phyloP scores from a whole-genome alignment of 2,329 filamentous ascomycete genomes.

The Arthrobotrys pseudoclavata region DNA sequence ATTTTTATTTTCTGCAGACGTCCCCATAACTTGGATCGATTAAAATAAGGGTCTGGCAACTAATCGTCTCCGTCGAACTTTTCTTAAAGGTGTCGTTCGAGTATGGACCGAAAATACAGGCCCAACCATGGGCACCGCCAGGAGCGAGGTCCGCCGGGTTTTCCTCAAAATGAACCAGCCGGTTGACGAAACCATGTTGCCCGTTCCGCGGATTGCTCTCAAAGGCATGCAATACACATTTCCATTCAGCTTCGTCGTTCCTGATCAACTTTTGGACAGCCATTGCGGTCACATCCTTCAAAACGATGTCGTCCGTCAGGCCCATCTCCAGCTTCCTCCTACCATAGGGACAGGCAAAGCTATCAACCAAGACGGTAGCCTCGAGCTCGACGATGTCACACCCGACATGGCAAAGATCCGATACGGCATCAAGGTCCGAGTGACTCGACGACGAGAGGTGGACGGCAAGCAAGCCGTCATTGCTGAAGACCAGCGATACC shows the following conservation, averaged over 20 bases:
- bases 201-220: slow-evolving; percentile 71
- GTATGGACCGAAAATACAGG: slow-evolving; percentile 63
- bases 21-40: slow-evolving; percentile 19
- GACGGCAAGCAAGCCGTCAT: slow-evolving; percentile 67
- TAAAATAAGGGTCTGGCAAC: slow-evolving; percentile 17
- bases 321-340: slow-evolving; percentile 74
- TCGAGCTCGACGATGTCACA: slow-evolving; percentile 73
- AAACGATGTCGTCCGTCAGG: slow-evolving; percentile 70
- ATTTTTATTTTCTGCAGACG: slow-evolving; percentile 13
- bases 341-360: slow-evolving; percentile 73
- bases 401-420: slow-evolving; percentile 75
- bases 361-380: slow-evolving; percentile 68
- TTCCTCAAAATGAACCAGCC: slow-evolving; percentile 76
- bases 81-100: slow-evolving; percentile 61
- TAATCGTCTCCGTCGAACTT: slow-evolving; percentile 19
- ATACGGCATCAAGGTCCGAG: slow-evolving; percentile 71
- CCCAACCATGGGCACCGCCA: slow-evolving; percentile 59
- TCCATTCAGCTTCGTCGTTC: slow-evolving; percentile 76
- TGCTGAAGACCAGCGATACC: slow-evolving; percentile 70
- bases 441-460: slow-evolving; percentile 67
- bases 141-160: slow-evolving; percentile 59
- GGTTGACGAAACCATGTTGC: slow-evolving; percentile 70
- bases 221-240: slow-evolving; percentile 73
- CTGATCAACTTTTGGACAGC: slow-evolving; percentile 73
- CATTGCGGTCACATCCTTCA: slow-evolving; percentile 72